phyloP scores from a whole-genome alignment of 192 early-diverging fungal species.

The Podila clonocystis region DNA sequence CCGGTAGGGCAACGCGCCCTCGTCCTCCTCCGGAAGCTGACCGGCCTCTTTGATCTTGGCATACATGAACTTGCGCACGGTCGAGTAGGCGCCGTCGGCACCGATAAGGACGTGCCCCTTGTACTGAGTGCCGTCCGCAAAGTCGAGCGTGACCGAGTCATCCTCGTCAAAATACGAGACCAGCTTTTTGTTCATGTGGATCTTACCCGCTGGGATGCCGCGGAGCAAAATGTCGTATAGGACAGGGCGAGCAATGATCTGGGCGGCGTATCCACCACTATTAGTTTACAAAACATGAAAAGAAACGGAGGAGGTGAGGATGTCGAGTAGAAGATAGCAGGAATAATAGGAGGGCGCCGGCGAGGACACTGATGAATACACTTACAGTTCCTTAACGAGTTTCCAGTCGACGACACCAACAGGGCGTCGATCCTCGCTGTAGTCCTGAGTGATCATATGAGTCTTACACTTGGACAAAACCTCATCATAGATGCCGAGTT shows the following conservation, averaged over 20 bases:
- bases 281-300: not conserved
- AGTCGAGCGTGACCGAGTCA: not conserved
- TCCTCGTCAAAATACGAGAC: not conserved
- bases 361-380: not conserved
- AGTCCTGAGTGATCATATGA: not conserved
- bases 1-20: not conserved
- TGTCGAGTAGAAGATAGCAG: not conserved
- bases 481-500: not conserved
- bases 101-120: constrained; percentile 14
- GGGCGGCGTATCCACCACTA: not conserved
- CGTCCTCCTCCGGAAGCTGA: constrained; percentile 4
- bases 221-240: not conserved
- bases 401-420: not conserved
- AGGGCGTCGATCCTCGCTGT: not conserved
- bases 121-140: not conserved
- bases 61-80: constrained; percentile 14
- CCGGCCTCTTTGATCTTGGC: not conserved
- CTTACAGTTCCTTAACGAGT: not conserved
- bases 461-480: not conserved
- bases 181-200: not conserved
- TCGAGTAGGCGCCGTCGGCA: constrained; percentile 7
- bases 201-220: not conserved
- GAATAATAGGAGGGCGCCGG: not conserved
- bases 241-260: not conserved
- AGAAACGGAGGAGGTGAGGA: not conserved